Conservation (phyloP, 163 green algal genomes). For the Scenedesmus sp. region DNA sequence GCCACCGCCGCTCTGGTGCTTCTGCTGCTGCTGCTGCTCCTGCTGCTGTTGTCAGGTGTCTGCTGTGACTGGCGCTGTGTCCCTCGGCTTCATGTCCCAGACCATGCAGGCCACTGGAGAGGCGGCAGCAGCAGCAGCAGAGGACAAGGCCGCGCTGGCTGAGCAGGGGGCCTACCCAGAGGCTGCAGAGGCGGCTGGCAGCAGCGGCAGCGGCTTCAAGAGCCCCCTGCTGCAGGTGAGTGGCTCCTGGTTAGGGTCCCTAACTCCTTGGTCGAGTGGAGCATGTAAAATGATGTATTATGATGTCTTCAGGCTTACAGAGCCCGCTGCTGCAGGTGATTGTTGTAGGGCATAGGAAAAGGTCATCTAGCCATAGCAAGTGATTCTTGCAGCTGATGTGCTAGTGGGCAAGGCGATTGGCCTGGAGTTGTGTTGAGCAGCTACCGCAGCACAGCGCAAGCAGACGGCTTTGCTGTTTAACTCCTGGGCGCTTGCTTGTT, state of each 20-base stretch:
- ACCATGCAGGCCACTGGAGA: slow-evolving; percentile 14
- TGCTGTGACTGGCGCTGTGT: slow-evolving; percentile 39
- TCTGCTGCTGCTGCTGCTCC: neutral
- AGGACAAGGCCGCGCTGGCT: neutral
- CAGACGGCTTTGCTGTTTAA: too few relatives aligned
- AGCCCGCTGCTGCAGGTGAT: too few relatives aligned
- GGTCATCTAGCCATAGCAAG: too few relatives aligned
- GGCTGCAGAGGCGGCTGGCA: neutral
- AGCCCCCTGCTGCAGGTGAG: slow-evolving; percentile 19
- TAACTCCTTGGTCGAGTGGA: too few relatives aligned
- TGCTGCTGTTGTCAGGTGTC: slow-evolving; percentile 32
- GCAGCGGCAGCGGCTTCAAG: neutral
- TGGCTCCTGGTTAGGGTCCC: neutral
- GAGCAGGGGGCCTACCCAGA: neutral
- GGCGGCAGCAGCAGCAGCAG: neutral
- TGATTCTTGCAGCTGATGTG: too few relatives aligned
- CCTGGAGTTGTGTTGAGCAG: too few relatives aligned
- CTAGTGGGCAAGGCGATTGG: too few relatives aligned
- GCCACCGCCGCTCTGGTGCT: neutral
- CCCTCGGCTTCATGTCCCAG: slow-evolving; percentile 37
- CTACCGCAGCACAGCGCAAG: too few relatives aligned
- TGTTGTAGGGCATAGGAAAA: too few relatives aligned
- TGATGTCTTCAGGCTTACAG: too few relatives aligned
- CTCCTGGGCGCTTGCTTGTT: too few relatives aligned
- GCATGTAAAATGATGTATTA: too few relatives aligned